These are phyloP conservation scores for Geosiphon pyriformis DNA, from an alignment of 192 early-diverging fungal genomes.

Conservation along the genomic window DNA sequence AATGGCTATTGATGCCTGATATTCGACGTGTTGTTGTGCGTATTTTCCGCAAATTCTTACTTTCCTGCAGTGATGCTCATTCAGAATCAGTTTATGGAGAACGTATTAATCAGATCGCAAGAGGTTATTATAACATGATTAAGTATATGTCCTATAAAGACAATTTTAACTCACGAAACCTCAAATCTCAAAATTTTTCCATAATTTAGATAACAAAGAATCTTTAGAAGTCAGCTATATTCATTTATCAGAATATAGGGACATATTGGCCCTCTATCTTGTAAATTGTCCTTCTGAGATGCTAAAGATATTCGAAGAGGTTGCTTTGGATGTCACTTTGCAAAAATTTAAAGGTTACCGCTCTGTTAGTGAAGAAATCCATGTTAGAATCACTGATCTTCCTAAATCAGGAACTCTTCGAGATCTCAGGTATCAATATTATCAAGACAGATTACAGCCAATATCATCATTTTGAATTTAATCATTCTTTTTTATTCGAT, in stretches of 20 bases:
- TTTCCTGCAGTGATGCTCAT: too few species aligned
- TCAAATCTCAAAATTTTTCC: background rate
- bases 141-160: too few species aligned
- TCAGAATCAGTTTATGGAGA: too few species aligned
- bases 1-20: too few species aligned
- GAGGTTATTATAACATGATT: too few species aligned
- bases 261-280: constrained; percentile 84
- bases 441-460: too few species aligned
- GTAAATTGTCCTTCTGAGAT: constrained; percentile 85
- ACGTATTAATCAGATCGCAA: too few species aligned
- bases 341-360: constrained; percentile 88
- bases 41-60: too few species aligned
- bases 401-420: constrained; percentile 80
- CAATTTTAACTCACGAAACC: too few species aligned
- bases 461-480: too few species aligned
- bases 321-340: constrained; percentile 86
- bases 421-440: constrained; percentile 74
- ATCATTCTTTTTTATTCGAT: too few species aligned
- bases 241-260: constrained; percentile 72
- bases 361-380: constrained; percentile 85
- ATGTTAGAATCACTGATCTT: constrained; percentile 88
- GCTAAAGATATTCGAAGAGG: constrained; percentile 86
- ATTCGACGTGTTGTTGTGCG: too few species aligned
- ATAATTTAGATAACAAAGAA: constrained; percentile 43
- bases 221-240: constrained; percentile 83